A percentile compares a stretch with the other conserved stretches of the same genome.
Evolutionary conservation across 495 filamentous ascomycete genomes (phyloP).

Genomic region (Venustampulla echinocandica): DNA sequence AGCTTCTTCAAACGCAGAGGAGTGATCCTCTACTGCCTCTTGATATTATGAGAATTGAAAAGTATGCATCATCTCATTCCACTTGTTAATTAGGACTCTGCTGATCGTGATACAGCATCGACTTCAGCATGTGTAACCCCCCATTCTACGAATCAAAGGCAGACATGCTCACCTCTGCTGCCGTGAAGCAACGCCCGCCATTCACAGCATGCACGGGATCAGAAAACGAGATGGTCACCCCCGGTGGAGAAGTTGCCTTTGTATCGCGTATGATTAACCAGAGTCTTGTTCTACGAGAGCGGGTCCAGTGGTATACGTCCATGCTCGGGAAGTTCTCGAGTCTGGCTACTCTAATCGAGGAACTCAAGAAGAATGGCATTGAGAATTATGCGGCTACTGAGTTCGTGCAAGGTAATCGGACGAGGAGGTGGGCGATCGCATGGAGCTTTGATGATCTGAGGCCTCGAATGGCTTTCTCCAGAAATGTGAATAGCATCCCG

Average conservation of each 20-base stretch:
- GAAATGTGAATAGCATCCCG: constrained; percentile 46
- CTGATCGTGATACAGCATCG: constrained; percentile 39
- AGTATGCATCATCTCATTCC: constrained; percentile 29
- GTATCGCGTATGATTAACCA: constrained; percentile 67
- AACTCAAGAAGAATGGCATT: constrained; percentile 48
- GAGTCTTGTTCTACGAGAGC: constrained; percentile 48
- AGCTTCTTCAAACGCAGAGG: constrained; percentile 44
- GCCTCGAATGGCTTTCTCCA: constrained; percentile 49
- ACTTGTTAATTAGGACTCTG: background rate
- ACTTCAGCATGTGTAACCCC: constrained; percentile 93
- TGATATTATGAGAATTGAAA: constrained; percentile 42
- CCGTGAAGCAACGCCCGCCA: constrained; percentile 57
- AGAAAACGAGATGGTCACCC: constrained; percentile 76
- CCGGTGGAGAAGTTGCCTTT: constrained; percentile 78
- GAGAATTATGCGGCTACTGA: constrained; percentile 77
- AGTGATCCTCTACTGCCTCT: constrained; percentile 53
- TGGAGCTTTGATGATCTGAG: constrained; percentile 74
- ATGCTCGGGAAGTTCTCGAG: constrained; percentile 85
- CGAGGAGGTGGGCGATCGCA: constrained; percentile 75
- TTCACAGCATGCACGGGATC: constrained; percentile 76
- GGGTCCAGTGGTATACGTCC: constrained; percentile 78
- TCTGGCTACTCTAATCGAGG: constrained; percentile 52
- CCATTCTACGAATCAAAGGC: constrained; percentile 75
- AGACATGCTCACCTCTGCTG: constrained; percentile 58
- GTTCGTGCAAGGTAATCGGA: constrained; percentile 72